Base-by-base conservation (phyloP, 139 green algal genomes). In the Haematococcus lacustris region DNA sequence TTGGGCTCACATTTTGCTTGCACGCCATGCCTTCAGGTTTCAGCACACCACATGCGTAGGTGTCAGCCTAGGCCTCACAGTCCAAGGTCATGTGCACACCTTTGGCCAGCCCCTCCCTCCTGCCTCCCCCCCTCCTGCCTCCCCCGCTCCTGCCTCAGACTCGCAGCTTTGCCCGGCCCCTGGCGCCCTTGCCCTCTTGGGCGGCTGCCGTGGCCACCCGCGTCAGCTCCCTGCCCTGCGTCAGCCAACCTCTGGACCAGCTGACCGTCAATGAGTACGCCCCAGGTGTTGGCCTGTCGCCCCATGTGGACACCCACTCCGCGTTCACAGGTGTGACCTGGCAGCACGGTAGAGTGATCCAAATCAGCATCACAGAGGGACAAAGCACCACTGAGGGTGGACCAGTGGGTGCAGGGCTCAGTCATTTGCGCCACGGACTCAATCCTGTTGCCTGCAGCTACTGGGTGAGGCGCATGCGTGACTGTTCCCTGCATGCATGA, bases 231-330 rank as follows among this genome's bases (percentile, higher is more conserved):
- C 40, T 32, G 26, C 51, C 60, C 37, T 32, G n/a, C 35, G 25
- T 59, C 1, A 5, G 53, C 34, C 40, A 66, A 43, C 28, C 32
- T 2, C 28, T 82, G n/a, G 77, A 82, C 68, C 77, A 82, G 73
- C 61, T 96, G 35, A 98, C 94, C 0, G 88, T 94, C 7, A 99
- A 99, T 74, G 92, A 98, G 73, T 99, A 99, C 73, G 35, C 79
- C 0, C 68, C 76, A 0, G 95, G 95, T 3, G 88, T 97, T n/a
- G 95, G 94, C 21, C 75, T 99, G 32, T 82, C 91, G 1, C 81
- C 93, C 0, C 95, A 99, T 77, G 83, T 98, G 1, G 95, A 99
- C 79, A 96, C 91, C 0, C 95, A 99, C 83, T 94, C 88, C 21
- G 89, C 92, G 4, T 98, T 99, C 72, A 87, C 53, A 64, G 53